Base-by-base conservation (phyloP, 129 eudicot genomes). In the Flaveria brownii region DNA sequence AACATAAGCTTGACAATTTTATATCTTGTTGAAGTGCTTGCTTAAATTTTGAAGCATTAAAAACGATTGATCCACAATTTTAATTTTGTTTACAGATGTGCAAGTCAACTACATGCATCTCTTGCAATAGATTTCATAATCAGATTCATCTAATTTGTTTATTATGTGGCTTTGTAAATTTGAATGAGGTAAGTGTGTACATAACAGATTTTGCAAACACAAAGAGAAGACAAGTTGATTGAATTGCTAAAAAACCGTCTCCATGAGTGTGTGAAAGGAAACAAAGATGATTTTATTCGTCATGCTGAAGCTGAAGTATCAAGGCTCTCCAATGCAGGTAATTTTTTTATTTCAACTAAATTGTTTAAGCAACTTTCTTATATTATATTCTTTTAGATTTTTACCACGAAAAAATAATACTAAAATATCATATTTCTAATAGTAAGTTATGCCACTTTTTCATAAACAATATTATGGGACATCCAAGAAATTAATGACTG, bases 261-360 rank as follows among this genome's bases (percentile, higher is more conserved):
- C 13, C 81, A 84, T 75, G 82, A 80, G 12, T 91, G 91, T 74
- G 92, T 91, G 71, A 96, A 87, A 82, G 99, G 96, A 67, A 84
- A 92, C 78, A 94, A 91, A 89, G 93, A 82, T 15, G 91, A 85
- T 18, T 94, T 94, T 68, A 57, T 85, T 64, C 78, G 74, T 72
- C 75, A 89, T 60, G 97, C 99, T 70, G 90, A 91, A 84, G 96
- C 93, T 0, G 99, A 94, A 80, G 99, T 86, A 68, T 69, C 93
- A 59, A 91, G 82, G 81, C 94, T 95, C 68, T 95, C 98, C 45
- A 88, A 72, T 82, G 98, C 98, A 60, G 98, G 98, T 88, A 54
- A 43, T 60, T 51, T n/a, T 45, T 46, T 62, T 59, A 26, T 61
- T 68, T 52, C 39, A 0, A 8, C 16, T 36, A 64, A 23, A 28